These are phyloP conservation scores for Myxozyma udenii DNA, from an alignment of 805 yeast species.

Conservation along the genomic window DNA sequence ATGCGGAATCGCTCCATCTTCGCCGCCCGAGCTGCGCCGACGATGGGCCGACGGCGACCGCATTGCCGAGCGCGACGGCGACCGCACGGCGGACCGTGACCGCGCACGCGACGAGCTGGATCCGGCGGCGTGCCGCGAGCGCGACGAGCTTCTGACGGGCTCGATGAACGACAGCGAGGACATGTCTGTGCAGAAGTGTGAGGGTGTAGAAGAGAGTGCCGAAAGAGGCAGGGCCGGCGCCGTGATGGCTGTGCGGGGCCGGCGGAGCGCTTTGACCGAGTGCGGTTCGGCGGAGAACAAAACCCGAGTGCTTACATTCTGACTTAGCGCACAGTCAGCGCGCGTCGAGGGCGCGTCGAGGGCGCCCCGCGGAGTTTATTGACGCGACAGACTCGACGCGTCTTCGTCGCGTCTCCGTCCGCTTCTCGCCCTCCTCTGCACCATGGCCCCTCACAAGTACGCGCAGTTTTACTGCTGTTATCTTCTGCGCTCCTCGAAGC, in stretches of 20 bases:
- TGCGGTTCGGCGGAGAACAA: no score
- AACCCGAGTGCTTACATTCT: no score
- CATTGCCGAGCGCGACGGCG: conserved; percentile 20
- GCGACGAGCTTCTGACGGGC: conserved; percentile 17
- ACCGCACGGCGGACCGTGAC: conserved; percentile 11
- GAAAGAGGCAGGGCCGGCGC: no score
- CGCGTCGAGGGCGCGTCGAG: no score
- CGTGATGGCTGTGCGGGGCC: no score
- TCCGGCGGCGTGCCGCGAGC: conserved; percentile 10
- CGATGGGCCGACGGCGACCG: conserved; percentile 13
- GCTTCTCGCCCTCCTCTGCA: not conserved
- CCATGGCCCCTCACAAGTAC: conserved; percentile 10
- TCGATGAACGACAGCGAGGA: conserved; percentile 17
- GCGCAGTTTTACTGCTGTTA: conserved; percentile 64
- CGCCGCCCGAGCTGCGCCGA: conserved; percentile 2
- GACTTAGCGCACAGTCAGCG: no score
- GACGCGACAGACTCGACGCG: not conserved
- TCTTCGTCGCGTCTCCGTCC: not conserved
- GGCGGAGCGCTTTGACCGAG: no score
- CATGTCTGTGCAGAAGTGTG: no score
- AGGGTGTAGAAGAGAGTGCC: no score
- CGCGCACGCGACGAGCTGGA: conserved; percentile 10
- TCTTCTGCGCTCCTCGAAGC: conserved; percentile 57
- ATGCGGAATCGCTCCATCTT: not conserved
- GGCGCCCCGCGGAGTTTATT: no score